These are phyloP conservation scores for Trichoderma atrobrunneum DNA, from an alignment of 2,329 filamentous ascomycete genomes.

Conservation along the genomic window DNA sequence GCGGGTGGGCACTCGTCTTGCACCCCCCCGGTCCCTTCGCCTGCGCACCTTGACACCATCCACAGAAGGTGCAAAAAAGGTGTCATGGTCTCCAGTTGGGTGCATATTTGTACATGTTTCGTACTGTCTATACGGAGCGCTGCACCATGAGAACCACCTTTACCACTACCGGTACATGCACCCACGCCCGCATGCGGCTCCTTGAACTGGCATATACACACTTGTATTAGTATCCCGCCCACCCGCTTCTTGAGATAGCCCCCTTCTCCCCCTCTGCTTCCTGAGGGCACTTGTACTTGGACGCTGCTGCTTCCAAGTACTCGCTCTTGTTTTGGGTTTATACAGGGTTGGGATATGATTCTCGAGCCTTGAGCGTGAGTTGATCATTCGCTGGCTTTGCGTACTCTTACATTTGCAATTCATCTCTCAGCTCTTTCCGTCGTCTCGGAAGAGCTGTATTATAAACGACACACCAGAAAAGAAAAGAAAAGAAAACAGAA, in stretches of 20 bases:
- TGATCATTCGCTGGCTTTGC: not conserved
- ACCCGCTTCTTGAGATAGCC: not conserved
- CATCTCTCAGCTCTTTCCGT: not conserved
- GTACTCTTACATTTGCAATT: not conserved
- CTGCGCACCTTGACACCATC: slow-evolving; percentile 12
- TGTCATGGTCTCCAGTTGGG: slow-evolving; percentile 1
- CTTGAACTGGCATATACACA: not conserved
- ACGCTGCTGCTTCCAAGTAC: slow-evolving; percentile 12
- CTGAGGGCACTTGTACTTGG: slow-evolving; percentile 14
- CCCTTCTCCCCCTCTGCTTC: not conserved
- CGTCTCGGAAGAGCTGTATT: not conserved
- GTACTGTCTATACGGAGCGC: not conserved
- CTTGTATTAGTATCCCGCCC: slow-evolving; percentile 12
- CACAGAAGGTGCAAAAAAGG: slow-evolving; percentile 1
- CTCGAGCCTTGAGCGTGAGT: slow-evolving; percentile 14
- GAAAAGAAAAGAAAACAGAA: not conserved
- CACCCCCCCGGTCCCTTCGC: slow-evolving; percentile 12
- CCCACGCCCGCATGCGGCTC: slow-evolving; percentile 7
- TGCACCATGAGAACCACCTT: not conserved
- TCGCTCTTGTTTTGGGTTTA: not conserved
- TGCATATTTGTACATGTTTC: slow-evolving; percentile 1
- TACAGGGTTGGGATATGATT: slow-evolving; percentile 9
- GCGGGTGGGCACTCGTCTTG: not conserved
- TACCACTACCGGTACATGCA: not conserved
- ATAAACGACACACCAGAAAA: not conserved